Base-by-base conservation (phyloP, 2,329 filamentous ascomycete species). In the Aspergillus sp. region DNA sequence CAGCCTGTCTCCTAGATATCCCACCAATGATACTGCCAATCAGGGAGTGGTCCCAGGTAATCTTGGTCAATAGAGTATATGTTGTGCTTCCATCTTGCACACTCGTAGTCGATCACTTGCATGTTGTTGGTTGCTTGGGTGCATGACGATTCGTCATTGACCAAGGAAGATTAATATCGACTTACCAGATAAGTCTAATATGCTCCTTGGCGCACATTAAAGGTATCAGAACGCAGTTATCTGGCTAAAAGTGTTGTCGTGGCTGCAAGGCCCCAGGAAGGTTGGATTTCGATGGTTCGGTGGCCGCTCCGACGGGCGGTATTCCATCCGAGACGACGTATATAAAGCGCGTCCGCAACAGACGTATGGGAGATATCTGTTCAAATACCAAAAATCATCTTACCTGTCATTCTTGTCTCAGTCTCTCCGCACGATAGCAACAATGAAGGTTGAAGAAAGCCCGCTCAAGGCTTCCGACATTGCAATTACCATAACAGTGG, bases 401-500 rank as follows among this genome's bases (percentile, higher is more conserved):
- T 45, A 21, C 40, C 36, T 25, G 2, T 17, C 17, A 5, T 23
- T 9, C 6, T 43, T 40, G 4, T 16, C 14, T 13, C 32, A 17
- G 7, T n/a, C 34, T 17, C 34, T 38, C 32, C 34, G 25, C 16
- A 34, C 36, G 17, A 34, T 29, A 36, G 10, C 20, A 25, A 53
- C 44, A 48, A 58, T 58, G 55, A 58, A 58, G 49, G 46, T 56
- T 25, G 52, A 43, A 43, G 50, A 53, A 23, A 42, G 54, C 47
- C 40, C 45, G 19, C 44, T 47, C 34, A 49, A 45, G 10, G 34
- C 34, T 25, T 48, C 45, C 44, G 61, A 40, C 25, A 66, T 68
- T 65, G 64, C 64, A 42, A 58, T 68, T 53, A 62, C 65, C 21
- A 68, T 69, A 45, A 66, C 64, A 7, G 66, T 68, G 3, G 65